A percentile compares a stretch with the other conserved stretches of the same genome.
These are phyloP conservation scores for Tephrocybe sp. DNA, from an alignment of 768 basidiomycete genomes.

Conservation along the genomic window DNA sequence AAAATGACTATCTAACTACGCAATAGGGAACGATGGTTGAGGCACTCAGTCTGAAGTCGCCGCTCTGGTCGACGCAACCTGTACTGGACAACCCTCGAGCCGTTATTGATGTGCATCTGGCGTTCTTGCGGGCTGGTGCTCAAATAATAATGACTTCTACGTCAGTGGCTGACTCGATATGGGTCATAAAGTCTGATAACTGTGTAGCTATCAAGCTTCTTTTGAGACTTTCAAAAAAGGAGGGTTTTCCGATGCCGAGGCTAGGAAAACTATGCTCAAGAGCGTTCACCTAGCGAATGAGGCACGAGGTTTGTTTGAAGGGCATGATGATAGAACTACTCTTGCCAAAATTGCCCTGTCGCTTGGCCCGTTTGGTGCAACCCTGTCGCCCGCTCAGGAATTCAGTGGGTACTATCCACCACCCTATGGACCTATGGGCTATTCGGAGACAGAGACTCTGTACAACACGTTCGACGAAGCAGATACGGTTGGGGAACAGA, in stretches of 20 bases:
- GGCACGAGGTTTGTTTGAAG: constrained; percentile 34
- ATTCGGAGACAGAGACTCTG: constrained; percentile 30
- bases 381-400: constrained; percentile 63
- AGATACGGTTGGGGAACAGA: constrained; percentile 25
- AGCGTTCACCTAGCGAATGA: constrained; percentile 49
- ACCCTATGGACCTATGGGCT: constrained; percentile 62
- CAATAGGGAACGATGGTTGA: constrained; percentile 63
- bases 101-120: constrained; percentile 56
- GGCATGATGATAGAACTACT: constrained; percentile 13
- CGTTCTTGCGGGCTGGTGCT: constrained; percentile 65
- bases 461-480: constrained; percentile 38
- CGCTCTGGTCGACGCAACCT: constrained; percentile 73
- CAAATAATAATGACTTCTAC: constrained; percentile 66
- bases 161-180: constrained; percentile 31
- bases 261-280: constrained; percentile 46
- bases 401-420: constrained; percentile 75
- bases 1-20: neutral
- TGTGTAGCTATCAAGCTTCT: constrained; percentile 63
- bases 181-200: neutral
- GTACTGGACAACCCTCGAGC: constrained; percentile 49
- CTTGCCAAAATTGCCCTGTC: constrained; percentile 60
- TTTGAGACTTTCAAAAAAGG: constrained; percentile 48
- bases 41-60: constrained; percentile 42
- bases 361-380: constrained; percentile 73
- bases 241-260: constrained; percentile 43